Conservation (phyloP, 768 basidiomycete genomes). For the Boletus sensibilis region DNA sequence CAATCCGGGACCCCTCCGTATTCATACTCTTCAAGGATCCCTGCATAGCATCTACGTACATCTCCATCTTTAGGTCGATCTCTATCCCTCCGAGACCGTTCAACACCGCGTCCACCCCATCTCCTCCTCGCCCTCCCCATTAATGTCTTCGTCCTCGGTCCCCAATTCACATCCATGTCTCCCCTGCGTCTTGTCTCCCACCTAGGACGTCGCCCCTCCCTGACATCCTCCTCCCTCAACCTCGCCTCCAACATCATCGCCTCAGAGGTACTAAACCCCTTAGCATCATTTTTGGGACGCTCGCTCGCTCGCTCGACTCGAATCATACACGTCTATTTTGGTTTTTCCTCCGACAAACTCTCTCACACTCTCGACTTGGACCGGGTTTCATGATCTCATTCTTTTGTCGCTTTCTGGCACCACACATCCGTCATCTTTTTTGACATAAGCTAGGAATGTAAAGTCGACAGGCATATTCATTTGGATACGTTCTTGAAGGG, state of each 20-base stretch:
- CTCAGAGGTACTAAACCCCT: too few species aligned
- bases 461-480: conserved; percentile 2
- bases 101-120: conserved; percentile 32
- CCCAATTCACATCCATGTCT: conserved; percentile 73
- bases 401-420: background rate
- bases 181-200: conserved; percentile 54
- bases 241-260: conserved; percentile 55
- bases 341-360: too few species aligned
- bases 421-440: background rate
- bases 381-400: background rate
- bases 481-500: background rate
- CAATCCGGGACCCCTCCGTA: conserved; percentile 43
- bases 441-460: conserved; percentile 10
- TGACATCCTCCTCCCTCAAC: conserved; percentile 37
- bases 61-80: conserved; percentile 56
- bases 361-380: background rate
- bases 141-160: conserved; percentile 44
- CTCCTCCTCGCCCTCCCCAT: conserved; percentile 20
- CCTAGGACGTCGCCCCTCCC: conserved; percentile 37
- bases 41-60: conserved; percentile 49
- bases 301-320: background rate
- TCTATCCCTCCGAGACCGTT: conserved; percentile 53
- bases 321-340: background rate
- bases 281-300: too few species aligned
- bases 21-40: conserved; percentile 53